Base-by-base conservation (phyloP, 2,329 filamentous ascomycete species). In the Lecanicillium sp. region DNA sequence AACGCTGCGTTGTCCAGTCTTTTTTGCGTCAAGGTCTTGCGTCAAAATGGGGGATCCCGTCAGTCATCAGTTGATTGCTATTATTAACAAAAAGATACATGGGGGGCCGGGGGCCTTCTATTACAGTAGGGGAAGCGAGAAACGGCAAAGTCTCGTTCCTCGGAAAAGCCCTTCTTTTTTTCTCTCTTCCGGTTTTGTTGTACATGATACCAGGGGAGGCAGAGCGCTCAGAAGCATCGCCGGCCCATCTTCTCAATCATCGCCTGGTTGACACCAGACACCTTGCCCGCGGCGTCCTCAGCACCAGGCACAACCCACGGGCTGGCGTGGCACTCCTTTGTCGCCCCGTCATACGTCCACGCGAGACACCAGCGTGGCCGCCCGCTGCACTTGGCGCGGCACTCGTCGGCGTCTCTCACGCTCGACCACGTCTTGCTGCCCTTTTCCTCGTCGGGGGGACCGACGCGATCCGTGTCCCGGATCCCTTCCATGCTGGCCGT, bases 381-480 rank as follows among this genome's bases (percentile, higher is more conserved):
- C 22, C 22, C 22, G 22, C 22, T 49, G 55, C 72, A 75, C 29
- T 64, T 58, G 13, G 52, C 51, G 43, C 64, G 46, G 47, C 72
- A 75, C 27, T 58, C 59, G 20, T 66, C 62, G 6, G 63, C 59
- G 33, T 56, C 61, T 27, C 50, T 48, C 10, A 69, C 55, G 28
- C 57, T 51, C 11, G 52, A 48, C 44, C 62, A 57, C 15, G 58
- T 61, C 40, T 25, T 25, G 22, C 55, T 64, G 33, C 59, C 60
- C 40, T n/a, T n/a, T n/a, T 53, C 50, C 44, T 71, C 66, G 45
- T 69, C 69, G 17, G 59, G 57, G 35, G 61, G 61, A n/a, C 72
- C 72, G 13, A 76, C 71, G 47, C 69, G 67, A 47, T 77, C 71
- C 44, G 60, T 59, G 29, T 62, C n/a, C n/a, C n/a, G n/a, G n/a